phyloP scores from a whole-genome alignment of 768 basidiomycete species.

The Rossbeevera mucosa region DNA sequence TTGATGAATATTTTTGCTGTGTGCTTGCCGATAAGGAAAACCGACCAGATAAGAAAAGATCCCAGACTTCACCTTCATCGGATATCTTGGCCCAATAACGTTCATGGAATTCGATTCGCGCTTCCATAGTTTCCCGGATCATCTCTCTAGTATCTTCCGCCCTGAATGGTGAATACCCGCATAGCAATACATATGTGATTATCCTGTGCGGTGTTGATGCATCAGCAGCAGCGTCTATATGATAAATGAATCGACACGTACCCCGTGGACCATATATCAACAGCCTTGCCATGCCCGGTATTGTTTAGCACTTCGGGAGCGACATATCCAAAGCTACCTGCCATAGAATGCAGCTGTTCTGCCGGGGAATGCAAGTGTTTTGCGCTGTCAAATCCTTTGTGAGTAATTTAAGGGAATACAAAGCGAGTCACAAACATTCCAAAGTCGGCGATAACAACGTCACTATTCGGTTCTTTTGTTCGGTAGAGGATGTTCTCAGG shows the following conservation, averaged over 20 bases:
- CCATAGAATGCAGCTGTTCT: slow-evolving; percentile 66
- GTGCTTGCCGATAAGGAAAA: background rate
- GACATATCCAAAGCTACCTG: slow-evolving; percentile 84
- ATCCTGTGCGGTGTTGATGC: slow-evolving; percentile 45
- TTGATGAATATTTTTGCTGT: slow-evolving; percentile 83
- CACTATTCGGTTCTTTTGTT: slow-evolving; percentile 68
- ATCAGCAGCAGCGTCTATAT: background rate
- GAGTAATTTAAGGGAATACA: background rate
- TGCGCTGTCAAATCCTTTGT: slow-evolving; percentile 45
- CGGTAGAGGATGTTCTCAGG: slow-evolving; percentile 97
- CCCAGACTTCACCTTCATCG: slow-evolving; percentile 48
- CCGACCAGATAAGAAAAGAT: background rate
- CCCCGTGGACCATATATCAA: slow-evolving; percentile 95
- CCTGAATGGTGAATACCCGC: slow-evolving; percentile 94
- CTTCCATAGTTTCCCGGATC: slow-evolving; percentile 78
- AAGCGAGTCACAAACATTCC: slow-evolving; percentile 67
- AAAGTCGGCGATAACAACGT: slow-evolving; percentile 94
- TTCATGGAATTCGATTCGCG: slow-evolving; percentile 87
- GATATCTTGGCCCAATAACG: slow-evolving; percentile 93
- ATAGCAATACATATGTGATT: slow-evolving; percentile 91
- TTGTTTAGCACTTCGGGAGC: slow-evolving; percentile 85
- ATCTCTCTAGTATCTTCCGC: slow-evolving; percentile 74
- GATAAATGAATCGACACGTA: slow-evolving; percentile 32
- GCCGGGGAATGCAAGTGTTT: slow-evolving; percentile 73
- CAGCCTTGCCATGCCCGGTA: slow-evolving; percentile 84